Evolutionary conservation across 768 basidiomycete genomes (phyloP), one percentile per base, ranked within the genome.

Genomic region (Multifurca ochricompacta): DNA sequence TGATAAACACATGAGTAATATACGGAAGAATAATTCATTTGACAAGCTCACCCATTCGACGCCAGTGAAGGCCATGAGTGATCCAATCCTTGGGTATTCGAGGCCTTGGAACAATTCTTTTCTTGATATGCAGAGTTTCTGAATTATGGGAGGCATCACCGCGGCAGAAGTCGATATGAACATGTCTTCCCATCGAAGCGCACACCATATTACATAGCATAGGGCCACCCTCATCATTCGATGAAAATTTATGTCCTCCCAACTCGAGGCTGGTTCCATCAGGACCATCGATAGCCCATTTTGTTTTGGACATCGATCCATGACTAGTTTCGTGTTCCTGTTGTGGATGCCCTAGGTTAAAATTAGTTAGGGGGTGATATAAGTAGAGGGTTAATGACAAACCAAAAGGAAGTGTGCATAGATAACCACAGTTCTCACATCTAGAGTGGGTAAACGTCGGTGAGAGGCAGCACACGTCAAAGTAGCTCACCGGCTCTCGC

Each of bases 181-280:
- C 67, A 48, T 83, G 81, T 13, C 82, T 65, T 1, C 82, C 82
- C 67, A 81, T 69, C 16, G 75, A 66, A 1, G 73, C 69, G 58
- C 79, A 83, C 23, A 78, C 63, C 16, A 81, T 67, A 44, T 72
- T 81, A 59, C 82, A 82, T 69, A 82, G 70, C 77, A 82, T 78
- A 0, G 81, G 81, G 0, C 79, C 79, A 5, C 81, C 79, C 35
- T 78, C 76, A 46, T 80, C 78, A 23, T 73, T 71, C 0, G 74
- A 59, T 18, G 72, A 76, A 61, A 80, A 83, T 54, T 73, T 77
- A 49, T 73, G 73, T 1, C 82, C 80, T 51, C 77, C 73, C 3
- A 82, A 67, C 59, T 83, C 82, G 0, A 81, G 48, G 1, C 68
- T 65, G 3, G 70, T 71, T 14, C 73, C 77, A 10, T 80, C 75